Base-by-base conservation (phyloP, 345 rosid genomes). In the Bruguiera gymnorhiza region DNA sequence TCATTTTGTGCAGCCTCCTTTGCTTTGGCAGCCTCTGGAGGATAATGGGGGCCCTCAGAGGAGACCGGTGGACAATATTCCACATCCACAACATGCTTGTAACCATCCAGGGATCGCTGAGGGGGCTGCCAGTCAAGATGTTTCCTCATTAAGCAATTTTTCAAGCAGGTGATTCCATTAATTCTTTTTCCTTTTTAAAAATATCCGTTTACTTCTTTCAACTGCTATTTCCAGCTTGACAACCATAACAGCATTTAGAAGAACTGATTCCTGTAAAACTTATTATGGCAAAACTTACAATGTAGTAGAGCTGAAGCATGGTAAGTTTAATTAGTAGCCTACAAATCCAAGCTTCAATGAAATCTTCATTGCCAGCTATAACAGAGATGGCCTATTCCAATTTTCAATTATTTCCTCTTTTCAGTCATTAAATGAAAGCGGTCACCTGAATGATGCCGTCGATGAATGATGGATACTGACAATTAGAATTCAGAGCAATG, bases 71-170 rank as follows among this genome's bases (percentile, higher is more conserved):
- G 93, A 73, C 93, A 91, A 69, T 91, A 87, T 57, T 91, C 97
- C 53, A 91, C 97, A 62, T 94, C 93, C 0, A 94, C 98, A 1
- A 94, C 92, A 57, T 91, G 98, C 78, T 94, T 87, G 86, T 94
- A 91, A 62, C 98, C 98, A 74, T 94, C 97, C 83, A 94, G 73
- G 59, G 98, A 94, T 75, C 87, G 79, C 8, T 62, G 76, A 67
- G 98, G 93, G 48, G 98, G 97, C 98, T 94, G 82, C 69, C 18
- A 69, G 48, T 65, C 66, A 24, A 62, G 24, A 73, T 4, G 3
- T 21, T 21, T 23, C 15, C 60, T 9, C 9, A 43, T 43, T 43
- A 43, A 43, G 19, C 50, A 43, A 43, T 2, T 0, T 43, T 43
- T 43, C 4, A 43, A 43, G 50, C 50, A 43, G 18, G 15, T 13